Conservation (phyloP, 148 eudicot genomes). For the Chenopodium berlandieri region DNA sequence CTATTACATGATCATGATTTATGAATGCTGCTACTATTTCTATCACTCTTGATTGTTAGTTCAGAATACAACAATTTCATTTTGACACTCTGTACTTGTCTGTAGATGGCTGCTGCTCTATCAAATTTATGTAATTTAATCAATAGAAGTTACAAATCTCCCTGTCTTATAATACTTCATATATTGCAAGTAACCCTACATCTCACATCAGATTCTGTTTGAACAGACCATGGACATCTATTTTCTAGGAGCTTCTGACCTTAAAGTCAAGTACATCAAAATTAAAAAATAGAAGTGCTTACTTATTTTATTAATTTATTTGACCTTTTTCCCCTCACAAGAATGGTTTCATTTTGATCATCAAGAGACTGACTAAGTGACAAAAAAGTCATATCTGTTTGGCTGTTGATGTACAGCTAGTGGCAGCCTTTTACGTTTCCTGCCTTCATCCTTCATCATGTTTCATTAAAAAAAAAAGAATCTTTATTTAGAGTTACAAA, state of each 20-base stretch:
- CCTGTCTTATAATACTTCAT: background rate
- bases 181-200: background rate
- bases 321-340: background rate
- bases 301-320: no score
- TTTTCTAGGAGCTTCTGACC: background rate
- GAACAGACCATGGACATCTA: background rate
- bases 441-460: background rate
- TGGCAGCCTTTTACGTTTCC: background rate
- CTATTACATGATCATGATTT: no score
- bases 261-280: background rate
- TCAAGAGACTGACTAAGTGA: background rate
- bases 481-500: no score
- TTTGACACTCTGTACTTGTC: background rate
- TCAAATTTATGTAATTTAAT: background rate
- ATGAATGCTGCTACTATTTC: background rate
- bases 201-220: background rate
- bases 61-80: background rate
- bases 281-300: background rate
- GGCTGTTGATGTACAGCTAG: background rate
- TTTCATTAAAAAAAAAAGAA: no score
- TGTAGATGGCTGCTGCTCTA: no score
- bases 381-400: background rate
- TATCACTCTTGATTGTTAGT: background rate
- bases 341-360: background rate
- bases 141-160: background rate